These are phyloP conservation scores for Candida suzukii DNA, from an alignment of 805 yeast genomes.

Conservation along the genomic window DNA sequence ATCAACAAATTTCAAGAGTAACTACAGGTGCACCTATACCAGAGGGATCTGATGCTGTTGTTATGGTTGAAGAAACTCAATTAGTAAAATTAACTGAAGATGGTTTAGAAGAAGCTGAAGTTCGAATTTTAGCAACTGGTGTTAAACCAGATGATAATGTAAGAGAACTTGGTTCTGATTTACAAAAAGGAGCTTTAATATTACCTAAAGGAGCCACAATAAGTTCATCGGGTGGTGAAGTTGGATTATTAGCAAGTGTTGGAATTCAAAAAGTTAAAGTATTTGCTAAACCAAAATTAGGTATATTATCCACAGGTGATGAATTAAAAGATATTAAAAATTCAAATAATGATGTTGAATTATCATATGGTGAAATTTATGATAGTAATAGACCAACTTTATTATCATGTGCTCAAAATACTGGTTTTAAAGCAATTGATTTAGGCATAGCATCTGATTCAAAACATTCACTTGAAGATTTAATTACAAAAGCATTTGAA, in stretches of 20 bases:
- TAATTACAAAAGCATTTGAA: constrained; percentile 20
- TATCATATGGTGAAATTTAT: constrained; percentile 37
- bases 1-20: constrained; percentile 36
- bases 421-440: constrained; percentile 35
- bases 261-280: constrained; percentile 34
- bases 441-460: constrained; percentile 44
- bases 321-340: constrained; percentile 34
- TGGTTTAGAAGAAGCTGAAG: constrained; percentile 34
- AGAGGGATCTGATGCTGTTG: constrained; percentile 44
- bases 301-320: constrained; percentile 46
- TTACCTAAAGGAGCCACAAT: constrained; percentile 29
- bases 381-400: constrained; percentile 46
- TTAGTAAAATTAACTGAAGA: constrained; percentile 27
- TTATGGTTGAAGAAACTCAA: constrained; percentile 47
- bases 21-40: constrained; percentile 57
- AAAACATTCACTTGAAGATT: constrained; percentile 17
- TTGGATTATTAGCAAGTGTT: constrained; percentile 41
- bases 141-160: constrained; percentile 38
- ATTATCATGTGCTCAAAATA: constrained; percentile 25
- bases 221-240: constrained; percentile 39
- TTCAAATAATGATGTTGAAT: constrained; percentile 5
- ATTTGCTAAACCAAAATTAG: constrained; percentile 35
- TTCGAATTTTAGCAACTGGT: constrained; percentile 31
- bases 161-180: constrained; percentile 41
- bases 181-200: constrained; percentile 30